Evolutionary conservation across 768 basidiomycete species (phyloP), one percentile per base, ranked within the genome.

Genomic region (Lentinula lateritia): DNA sequence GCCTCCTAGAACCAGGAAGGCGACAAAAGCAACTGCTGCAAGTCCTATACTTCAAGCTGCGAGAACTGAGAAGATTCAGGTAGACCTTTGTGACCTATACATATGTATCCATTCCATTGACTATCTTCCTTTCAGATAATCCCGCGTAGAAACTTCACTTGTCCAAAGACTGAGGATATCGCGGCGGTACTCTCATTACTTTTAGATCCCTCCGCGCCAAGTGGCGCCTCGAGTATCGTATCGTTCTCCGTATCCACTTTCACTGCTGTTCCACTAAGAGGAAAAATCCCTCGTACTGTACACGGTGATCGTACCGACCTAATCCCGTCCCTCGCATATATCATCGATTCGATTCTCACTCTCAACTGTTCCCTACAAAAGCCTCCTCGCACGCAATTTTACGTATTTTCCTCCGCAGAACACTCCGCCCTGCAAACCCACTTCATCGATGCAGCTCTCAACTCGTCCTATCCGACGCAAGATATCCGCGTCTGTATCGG

Each of bases 401-500:
- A 82, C 63, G 75, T 81, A 8, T 83, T 80, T 73, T 78, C 79
- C 4, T 60, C 71, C 2, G 66, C 61, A 15, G 80, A 83, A 65
- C 74, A 74, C 36, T 60, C 65, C 16, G 69, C 74, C 9, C 67
- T 83, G 32, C 78, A 81, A 64, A 64, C 68, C 3, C 76, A 78
- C 56, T 71, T 83, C 38, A 75, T 80, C 46, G 67, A 77, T 42
- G 66, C 73, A 13, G 80, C 80, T 15, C 71, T 82, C 6, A 71
- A 69, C 1, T 71, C 76, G 16, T 65, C 70, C 5, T 64, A 66
- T 42, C 50, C 57, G 1, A 66, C 64, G 10, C 66, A 68, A 4
- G 76, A 79, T 50, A 70, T 80, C 32, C 78, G 79, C 5, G 58
- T 78, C 5, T 81, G 80, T 61, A 76, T 83, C n/a, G 80, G 78